Evolutionary conservation across 208 protist species (phyloP), one percentile per base, ranked within the genome.

Genomic region (Trypanosomatidae sp.): DNA sequence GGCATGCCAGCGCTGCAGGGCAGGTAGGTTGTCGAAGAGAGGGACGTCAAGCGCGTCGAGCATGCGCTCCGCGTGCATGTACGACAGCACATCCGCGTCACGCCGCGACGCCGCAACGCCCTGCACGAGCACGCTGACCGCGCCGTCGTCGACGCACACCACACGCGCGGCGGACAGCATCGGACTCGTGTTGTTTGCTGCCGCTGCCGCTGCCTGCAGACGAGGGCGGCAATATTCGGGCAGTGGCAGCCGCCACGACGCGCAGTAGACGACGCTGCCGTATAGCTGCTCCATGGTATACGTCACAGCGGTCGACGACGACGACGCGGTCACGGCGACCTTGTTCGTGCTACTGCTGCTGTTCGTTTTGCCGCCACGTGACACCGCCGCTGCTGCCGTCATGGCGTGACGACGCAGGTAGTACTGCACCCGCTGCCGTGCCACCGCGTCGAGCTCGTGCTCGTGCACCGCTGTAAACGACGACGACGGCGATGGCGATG

Each of bases 51-150:
- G 33, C 1, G 55, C 56, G 46, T 92, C 79, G 13, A 94, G 54
- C 6, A 70, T 61, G 6, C 78, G 76, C 54, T 92, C 77, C 38
- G 87, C 87, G 48, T 94, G 87, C 87, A 94, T 92, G 75, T 77
- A 94, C 8, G 62, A 70, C 8, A 92, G 61, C n/a, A 70, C 24
- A 15, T 94, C 87, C 13, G 87, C 82, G 42, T 94, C 87, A 18
- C 67, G 71, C 48, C 85, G 81, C 0, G 78, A 85, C 21, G 66
- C 43, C 7, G 82, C 83, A 4, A 63, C 56, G 10, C 87, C 80
- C 3, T 59, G 50, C 23, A 73, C 74, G 22, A 26, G 55, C 38
- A 64, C 43, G 38, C 43, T 1, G 38, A 28, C 18, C 11, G 13
- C 32, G 10, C 13, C 28, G 10, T 33, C 28, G 13, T 33, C 28